phyloP scores from a whole-genome alignment of 768 basidiomycete genomes.

The Mycena vulgaris region DNA sequence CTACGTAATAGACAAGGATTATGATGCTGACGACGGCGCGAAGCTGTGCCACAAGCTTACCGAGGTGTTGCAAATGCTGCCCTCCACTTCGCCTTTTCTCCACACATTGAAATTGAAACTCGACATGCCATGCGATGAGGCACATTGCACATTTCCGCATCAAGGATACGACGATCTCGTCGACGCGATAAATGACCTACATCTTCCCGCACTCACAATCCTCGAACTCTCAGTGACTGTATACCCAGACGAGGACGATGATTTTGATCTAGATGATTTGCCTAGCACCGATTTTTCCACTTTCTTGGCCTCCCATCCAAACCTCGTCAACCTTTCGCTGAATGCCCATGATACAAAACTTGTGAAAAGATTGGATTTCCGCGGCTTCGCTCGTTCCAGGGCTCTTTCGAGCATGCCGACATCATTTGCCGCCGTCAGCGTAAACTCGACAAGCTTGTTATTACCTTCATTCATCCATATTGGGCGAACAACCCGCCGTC shows the following conservation, averaged over 20 bases:
- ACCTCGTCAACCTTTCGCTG: neutral
- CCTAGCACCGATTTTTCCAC: neutral
- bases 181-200: neutral
- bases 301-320: slow-evolving; percentile 15
- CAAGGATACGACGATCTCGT: neutral
- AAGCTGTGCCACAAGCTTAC: neutral
- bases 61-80: slow-evolving; percentile 20
- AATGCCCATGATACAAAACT: neutral
- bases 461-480: neutral
- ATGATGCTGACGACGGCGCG: too few relatives aligned
- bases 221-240: slow-evolving; percentile 1
- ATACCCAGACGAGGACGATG: neutral
- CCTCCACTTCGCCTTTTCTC: slow-evolving; percentile 6
- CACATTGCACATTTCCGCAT: neutral
- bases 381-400: slow-evolving; percentile 22
- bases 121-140: neutral
- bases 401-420: slow-evolving; percentile 1
- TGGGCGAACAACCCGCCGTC: neutral
- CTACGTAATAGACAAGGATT: too few relatives aligned
- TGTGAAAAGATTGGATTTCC: neutral
- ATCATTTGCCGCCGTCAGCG: neutral
- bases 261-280: neutral
- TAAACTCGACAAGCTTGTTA: neutral
- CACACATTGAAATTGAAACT: slow-evolving; percentile 9
- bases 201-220: neutral